phyloP scores from a whole-genome alignment of 345 rosid genomes.

The Pugionium cornutum region DNA sequence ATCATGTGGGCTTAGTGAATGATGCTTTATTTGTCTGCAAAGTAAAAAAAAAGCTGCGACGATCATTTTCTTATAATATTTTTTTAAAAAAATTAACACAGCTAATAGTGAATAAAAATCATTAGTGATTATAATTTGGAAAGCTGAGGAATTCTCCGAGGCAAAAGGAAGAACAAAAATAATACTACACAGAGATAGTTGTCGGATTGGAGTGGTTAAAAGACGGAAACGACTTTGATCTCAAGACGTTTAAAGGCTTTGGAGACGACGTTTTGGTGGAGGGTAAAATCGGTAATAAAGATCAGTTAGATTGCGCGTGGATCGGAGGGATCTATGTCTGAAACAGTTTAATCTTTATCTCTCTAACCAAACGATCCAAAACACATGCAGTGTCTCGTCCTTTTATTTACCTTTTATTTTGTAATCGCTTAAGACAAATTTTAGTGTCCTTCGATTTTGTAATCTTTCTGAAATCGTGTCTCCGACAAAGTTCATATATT shows the following conservation, averaged over 20 bases:
- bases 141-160: slow-evolving; percentile 16
- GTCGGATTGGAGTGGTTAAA: slow-evolving; percentile 24
- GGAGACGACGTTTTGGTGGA: not conserved
- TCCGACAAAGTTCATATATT: slow-evolving; percentile 1
- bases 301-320: slow-evolving; percentile 39
- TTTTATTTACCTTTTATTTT: slow-evolving; percentile 19
- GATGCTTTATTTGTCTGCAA: slow-evolving; percentile 45
- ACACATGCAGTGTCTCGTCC: slow-evolving; percentile 44
- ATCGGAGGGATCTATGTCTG: slow-evolving; percentile 38
- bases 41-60: slow-evolving; percentile 43
- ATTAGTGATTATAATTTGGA: not conserved
- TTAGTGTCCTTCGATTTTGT: slow-evolving; percentile 19
- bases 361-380: slow-evolving; percentile 38
- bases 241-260: not conserved
- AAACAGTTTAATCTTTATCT: slow-evolving; percentile 33
- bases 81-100: slow-evolving; percentile 10
- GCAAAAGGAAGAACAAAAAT: slow-evolving; percentile 30
- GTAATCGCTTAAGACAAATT: slow-evolving; percentile 34
- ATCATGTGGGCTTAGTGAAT: slow-evolving; percentile 41
- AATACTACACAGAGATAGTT: slow-evolving; percentile 32
- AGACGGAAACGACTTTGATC: slow-evolving; percentile 8
- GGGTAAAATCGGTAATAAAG: slow-evolving; percentile 27
- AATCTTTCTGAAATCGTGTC: slow-evolving; percentile 2
- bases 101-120: slow-evolving; percentile 28
- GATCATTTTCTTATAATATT: slow-evolving; percentile 15